Base-by-base conservation (phyloP, 768 basidiomycete genomes). In the Grammothele lineata region DNA sequence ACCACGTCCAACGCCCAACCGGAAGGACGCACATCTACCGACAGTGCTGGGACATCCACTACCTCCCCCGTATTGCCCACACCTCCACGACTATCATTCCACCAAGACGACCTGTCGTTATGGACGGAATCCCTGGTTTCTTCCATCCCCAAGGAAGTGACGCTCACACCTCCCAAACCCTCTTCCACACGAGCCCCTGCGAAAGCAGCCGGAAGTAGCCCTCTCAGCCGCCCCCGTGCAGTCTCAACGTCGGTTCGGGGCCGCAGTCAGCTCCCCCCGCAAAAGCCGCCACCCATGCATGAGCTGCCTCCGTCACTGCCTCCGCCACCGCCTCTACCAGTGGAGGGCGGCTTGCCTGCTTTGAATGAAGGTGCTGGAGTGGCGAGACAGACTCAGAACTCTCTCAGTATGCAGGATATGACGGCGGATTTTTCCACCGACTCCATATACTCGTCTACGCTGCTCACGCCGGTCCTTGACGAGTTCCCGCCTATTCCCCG, bases 11-110 rank as follows among this genome's bases (percentile, higher is more conserved):
- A 43, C 18, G 8, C 12, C n/a, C 8, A 43, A 43, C n/a, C n/a
- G n/a, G n/a, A n/a, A n/a, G n/a, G n/a, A n/a, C 26, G 43, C 18
- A 26, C 35, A 4, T 53, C 47, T 12, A 38, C 40, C 15, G 48
- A 48, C 6, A 49, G 40, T 15, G 39, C 42, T 32, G 44, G 40
- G 14, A 18, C 12, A 27, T 5, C 21, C 19, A n/a, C 37, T 5
- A 44, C 45, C n/a, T 47, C 50, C 15, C 45, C 50, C 15, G 37
- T 51, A n/a, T 43, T 51, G 4, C 46, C 45, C 5, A 30, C 30
- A 15, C 76, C 81, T 0, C 81, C 81, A 10, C 73, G 81, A 12
- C 56, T 83, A 24, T 81, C 80, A 4, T 65, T 81, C 23, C 77
- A 79, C 48, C 68, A 69, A 27, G 73, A 76, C 42, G 79, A 74